A percentile compares a stretch with the other conserved stretches of the same genome.
Conservation (phyloP, 2,329 filamentous ascomycete species). For the Penicillium sp. region DNA sequence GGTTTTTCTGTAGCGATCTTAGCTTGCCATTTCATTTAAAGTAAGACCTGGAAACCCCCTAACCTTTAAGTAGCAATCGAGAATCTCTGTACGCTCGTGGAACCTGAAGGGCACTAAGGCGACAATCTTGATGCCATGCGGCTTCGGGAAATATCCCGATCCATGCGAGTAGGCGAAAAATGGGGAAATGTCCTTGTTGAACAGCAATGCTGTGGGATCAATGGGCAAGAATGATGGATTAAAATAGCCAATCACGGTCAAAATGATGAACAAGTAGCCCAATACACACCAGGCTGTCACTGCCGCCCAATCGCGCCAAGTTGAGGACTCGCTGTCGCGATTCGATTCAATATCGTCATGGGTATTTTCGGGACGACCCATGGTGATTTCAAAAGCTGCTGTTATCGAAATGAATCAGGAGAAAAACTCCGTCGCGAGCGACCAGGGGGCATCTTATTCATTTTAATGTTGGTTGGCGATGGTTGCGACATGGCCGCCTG, state of each 20-base stretch:
- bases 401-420: background rate
- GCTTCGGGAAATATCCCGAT: slow-evolving; percentile 32
- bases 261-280: slow-evolving; percentile 26
- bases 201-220: slow-evolving; percentile 20
- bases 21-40: background rate
- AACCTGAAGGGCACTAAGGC: slow-evolving; percentile 43
- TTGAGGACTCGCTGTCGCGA: slow-evolving; percentile 5
- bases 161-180: slow-evolving; percentile 34
- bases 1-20: slow-evolving; percentile 32
- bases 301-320: slow-evolving; percentile 21
- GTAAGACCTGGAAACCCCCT: background rate
- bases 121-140: slow-evolving; percentile 37
- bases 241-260: slow-evolving; percentile 20
- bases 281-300: slow-evolving; percentile 23
- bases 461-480: background rate
- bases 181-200: slow-evolving; percentile 23
- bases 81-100: slow-evolving; percentile 34
- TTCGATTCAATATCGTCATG: slow-evolving; percentile 27
- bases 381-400: slow-evolving; percentile 7
- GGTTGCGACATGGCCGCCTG: background rate
- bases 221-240: slow-evolving; percentile 21
- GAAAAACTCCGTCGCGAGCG: background rate
- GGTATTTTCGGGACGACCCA: slow-evolving; percentile 18
- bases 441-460: background rate
- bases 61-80: slow-evolving; percentile 46